Evolutionary conservation across 306 rosid genomes (phyloP), one percentile per base, ranked within the genome.

Genomic region (Vigna nakashimae): DNA sequence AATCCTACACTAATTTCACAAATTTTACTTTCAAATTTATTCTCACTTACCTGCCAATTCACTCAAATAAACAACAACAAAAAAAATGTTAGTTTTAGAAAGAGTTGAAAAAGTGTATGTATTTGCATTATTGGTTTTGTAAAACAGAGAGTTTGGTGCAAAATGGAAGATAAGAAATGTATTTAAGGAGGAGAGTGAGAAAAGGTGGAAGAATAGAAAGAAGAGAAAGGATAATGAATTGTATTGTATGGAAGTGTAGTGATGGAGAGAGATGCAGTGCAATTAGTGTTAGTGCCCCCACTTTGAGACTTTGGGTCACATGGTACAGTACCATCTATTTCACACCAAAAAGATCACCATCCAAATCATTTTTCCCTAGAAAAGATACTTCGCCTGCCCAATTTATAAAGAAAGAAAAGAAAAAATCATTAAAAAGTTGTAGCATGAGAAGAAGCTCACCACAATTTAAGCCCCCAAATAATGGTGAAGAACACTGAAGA

Each of bases 241-340:
- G 6, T 28, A 55, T 16, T 62, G 69, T 40, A 48, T 16, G 15
- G 28, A 24, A 24, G 28, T 26, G 28, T 26, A 2, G 28, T 24
- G 28, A 26, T 26, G 26, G 74, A 67, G 73, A 78, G 63, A 24
- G 24, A 67, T 77, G 83, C 50, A 46, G 3, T 67, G 76, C 77
- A 72, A 45, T 67, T 56, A 82, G 86, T 82, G 84, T 2, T 26
- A 85, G 82, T 74, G 73, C 79, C 71, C 83, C 86, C 86, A 82
- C 82, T 69, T 17, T 48, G 59, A 82, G 43, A 75, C 82, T 85
- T 82, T 79, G 58, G 56, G 82, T 70, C 74, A 74, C 80, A 64
- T 51, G 62, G 83, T 42, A 82, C 26, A 42, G 64, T 74, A 74
- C 16, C 50, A 63, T 49, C 30, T 79, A 48, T 43, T 73, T 51